These are phyloP conservation scores for Colletotrichum cordylinicola DNA, from an alignment of 2,329 filamentous ascomycete genomes.

Conservation along the genomic window DNA sequence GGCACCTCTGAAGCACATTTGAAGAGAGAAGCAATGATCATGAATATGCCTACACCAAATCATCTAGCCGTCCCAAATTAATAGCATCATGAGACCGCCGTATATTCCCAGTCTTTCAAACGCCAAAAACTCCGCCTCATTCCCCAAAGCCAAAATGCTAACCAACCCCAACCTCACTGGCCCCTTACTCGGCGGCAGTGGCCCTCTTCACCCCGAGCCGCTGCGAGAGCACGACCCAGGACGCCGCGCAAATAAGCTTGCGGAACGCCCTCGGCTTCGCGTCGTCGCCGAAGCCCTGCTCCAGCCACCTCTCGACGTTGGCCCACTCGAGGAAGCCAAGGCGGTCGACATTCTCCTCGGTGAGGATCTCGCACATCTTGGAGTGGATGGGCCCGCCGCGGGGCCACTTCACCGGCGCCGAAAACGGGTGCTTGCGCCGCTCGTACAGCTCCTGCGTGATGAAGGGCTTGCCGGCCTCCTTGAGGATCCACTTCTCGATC, in stretches of 20 bases:
- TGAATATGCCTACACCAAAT: neutral
- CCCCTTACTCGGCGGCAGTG: neutral
- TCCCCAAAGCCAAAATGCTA: neutral
- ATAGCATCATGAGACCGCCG: neutral
- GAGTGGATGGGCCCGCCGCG: conserved; percentile 47
- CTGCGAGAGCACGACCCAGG: conserved; percentile 12
- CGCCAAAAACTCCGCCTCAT: neutral
- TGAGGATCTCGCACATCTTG: conserved; percentile 35
- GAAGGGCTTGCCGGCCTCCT: conserved; percentile 39
- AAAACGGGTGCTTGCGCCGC: conserved; percentile 54
- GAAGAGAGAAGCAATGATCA: neutral
- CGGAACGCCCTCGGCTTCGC: conserved; percentile 28
- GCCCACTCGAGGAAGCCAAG: conserved; percentile 47
- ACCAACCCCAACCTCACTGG: neutral
- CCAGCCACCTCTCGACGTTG: conserved; percentile 37
- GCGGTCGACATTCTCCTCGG: conserved; percentile 37
- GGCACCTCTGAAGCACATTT: neutral
- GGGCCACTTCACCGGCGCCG: conserved; percentile 48
- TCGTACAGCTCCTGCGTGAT: conserved; percentile 57
- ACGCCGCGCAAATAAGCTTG: conserved; percentile 1
- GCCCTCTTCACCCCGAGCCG: conserved; percentile 19
- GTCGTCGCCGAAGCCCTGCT: conserved; percentile 41
- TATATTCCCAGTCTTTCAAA: neutral
- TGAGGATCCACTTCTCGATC: conserved; percentile 56
- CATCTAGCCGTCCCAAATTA: neutral